These are phyloP conservation scores for Solanum ossicruentum DNA, from an alignment of 257 asterid genomes.

Conservation along the genomic window DNA sequence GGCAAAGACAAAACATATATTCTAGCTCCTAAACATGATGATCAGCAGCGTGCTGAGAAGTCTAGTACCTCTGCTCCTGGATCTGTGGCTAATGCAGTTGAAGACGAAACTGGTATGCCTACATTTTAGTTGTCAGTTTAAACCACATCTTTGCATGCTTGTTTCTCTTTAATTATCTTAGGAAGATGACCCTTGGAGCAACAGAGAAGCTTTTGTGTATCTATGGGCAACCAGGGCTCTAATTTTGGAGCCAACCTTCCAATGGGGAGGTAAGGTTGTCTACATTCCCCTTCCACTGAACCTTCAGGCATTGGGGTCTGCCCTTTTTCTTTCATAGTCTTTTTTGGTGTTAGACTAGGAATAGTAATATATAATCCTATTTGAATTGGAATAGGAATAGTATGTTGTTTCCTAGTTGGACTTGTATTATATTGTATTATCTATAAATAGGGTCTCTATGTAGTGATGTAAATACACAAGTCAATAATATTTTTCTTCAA, in stretches of 20 bases:
- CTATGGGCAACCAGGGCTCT: neutral
- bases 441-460: no score
- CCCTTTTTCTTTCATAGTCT: neutral
- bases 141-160: neutral
- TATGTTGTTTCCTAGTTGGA: no score
- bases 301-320: neutral
- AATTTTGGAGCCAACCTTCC: neutral
- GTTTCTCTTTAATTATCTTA: neutral
- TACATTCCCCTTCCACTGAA: neutral
- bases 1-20: conserved; percentile 45
- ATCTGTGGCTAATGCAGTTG: conserved; percentile 26
- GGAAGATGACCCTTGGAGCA: neutral
- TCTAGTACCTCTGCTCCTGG: conserved; percentile 29
- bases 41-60: conserved; percentile 33
- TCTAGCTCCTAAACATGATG: conserved; percentile 39
- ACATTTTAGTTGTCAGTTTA: neutral
- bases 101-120: conserved; percentile 48
- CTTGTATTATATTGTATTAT: no score
- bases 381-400: no score
- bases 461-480: no score
- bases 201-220: neutral
- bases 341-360: neutral
- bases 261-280: neutral
- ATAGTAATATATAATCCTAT: no score
- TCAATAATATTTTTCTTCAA: no score